Base-by-base conservation (phyloP, 805 yeast genomes). In the Pichia pseudocactophila region DNA sequence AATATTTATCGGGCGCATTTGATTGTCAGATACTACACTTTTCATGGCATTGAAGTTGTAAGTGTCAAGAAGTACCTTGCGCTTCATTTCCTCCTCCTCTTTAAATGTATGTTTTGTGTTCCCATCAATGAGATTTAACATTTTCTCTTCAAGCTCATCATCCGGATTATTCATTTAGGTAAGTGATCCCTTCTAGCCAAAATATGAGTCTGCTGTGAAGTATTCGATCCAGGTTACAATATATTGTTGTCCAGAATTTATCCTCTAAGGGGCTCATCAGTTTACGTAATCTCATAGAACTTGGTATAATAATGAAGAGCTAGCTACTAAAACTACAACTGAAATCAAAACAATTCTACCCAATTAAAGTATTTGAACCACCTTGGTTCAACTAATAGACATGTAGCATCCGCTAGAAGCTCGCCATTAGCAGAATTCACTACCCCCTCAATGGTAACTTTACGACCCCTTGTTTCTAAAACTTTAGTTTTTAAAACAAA, bases 371-470 rank as follows among this genome's bases (percentile, higher is more conserved):
- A 84, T 55, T 76, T 81, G 63, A 85, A 85, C 95, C 96, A 87
- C 52, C 69, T 78, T 3, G 96, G 96, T 55, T 87, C 95, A 2
- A 87, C 92, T 46, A 87, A 66, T 2, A 84, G 64, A 59, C 94
- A 83, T 27, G 63, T 65, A 0, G 87, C 88, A 13, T 68, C 62
- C 0, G 90, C 94, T 39, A 53, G 48, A 34, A 36, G 39, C 7
- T 19, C 25, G 3, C 51, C 44, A 15, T 45, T 50, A 4, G 37
- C 36, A 12, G 37, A 20, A 2, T 34, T 41, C 8, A 36, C 37
- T 10, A 57, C 46, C 2, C 97, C 97, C 28, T 74, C 69, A 36
- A 92, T 86, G 30, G 79, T 71, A 31, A 83, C 90, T 61, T 88
- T 89, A 35, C 97, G 68, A 0, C 96, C 96, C 47, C 80, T 80